phyloP scores from a whole-genome alignment of 2,329 filamentous ascomycete genomes.

The Paraphaeosphaeria sporulosa region DNA sequence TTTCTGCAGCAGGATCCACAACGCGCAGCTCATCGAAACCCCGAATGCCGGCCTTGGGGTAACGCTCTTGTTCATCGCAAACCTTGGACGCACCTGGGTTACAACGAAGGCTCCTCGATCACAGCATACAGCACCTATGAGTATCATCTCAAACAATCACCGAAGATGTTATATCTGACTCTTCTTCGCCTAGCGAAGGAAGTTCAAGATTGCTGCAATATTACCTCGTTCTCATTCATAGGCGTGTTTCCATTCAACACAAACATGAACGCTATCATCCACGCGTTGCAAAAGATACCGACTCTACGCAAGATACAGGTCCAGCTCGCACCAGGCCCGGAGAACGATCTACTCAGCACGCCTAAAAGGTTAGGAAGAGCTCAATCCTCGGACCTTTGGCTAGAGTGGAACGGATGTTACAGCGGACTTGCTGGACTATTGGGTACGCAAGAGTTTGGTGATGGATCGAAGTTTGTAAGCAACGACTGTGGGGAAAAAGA shows the following conservation, averaged over 20 bases:
- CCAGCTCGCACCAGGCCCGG: slow-evolving; percentile 52
- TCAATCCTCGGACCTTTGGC: slow-evolving; percentile 51
- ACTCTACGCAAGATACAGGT: slow-evolving; percentile 47
- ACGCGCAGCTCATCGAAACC: slow-evolving; percentile 16
- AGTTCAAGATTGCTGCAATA: slow-evolving; percentile 35
- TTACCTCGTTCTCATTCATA: slow-evolving; percentile 64
- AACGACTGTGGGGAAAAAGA: slow-evolving; percentile 30
- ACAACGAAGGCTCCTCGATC: slow-evolving; percentile 81
- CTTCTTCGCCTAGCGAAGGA: slow-evolving; percentile 39
- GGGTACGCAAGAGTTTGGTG: slow-evolving; percentile 28
- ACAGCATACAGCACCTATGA: slow-evolving; percentile 75
- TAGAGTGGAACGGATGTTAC: slow-evolving; percentile 45
- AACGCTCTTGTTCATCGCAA: slow-evolving; percentile 62
- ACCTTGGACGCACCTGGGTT: slow-evolving; percentile 69
- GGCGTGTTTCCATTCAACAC: slow-evolving; percentile 72
- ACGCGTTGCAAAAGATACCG: slow-evolving; percentile 35
- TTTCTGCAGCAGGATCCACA: slow-evolving; percentile 39
- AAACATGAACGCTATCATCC: slow-evolving; percentile 57
- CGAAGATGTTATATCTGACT: slow-evolving; percentile 65
- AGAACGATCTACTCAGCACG: slow-evolving; percentile 49
- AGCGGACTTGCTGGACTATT: slow-evolving; percentile 34
- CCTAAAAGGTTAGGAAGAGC: slow-evolving; percentile 51
- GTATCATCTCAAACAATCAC: slow-evolving; percentile 71
- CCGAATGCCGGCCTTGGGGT: slow-evolving; percentile 27
- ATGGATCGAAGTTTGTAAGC: slow-evolving; percentile 33